Conservation (phyloP, 202 grass and related monocot species). For the Zoysia matrella region DNA sequence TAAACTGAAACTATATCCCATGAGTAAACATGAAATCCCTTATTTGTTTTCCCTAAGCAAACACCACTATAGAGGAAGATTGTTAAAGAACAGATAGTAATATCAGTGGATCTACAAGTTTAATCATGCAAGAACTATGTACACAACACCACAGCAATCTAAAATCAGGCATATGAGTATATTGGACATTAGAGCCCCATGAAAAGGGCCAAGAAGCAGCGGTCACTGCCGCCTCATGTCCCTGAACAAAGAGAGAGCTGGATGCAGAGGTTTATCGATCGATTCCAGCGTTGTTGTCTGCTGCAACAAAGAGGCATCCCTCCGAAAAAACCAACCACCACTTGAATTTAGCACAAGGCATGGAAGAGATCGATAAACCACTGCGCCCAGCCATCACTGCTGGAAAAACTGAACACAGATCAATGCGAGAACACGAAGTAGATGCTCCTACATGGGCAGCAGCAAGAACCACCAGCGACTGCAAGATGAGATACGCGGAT, state of each 20-base stretch:
- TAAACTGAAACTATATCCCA: not conserved
- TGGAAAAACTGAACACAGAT: conserved; percentile 5
- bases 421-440: conserved; percentile 10
- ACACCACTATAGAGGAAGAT: not conserved
- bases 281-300: conserved; percentile 79
- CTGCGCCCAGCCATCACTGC: conserved; percentile 78
- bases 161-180: not conserved
- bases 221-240: not conserved
- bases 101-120: conserved; percentile 1
- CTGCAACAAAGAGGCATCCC: conserved; percentile 29
- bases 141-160: not conserved
- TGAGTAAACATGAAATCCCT: not conserved
- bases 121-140: conserved; percentile 14
- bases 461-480: conserved; percentile 26
- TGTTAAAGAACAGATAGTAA: not conserved
- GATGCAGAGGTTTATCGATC: conserved; percentile 99
- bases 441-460: not conserved
- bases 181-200: not conserved
- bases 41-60: not conserved
- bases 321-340: conserved; percentile 6
- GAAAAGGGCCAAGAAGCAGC: conserved; percentile 28
- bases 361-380: conserved; percentile 96
- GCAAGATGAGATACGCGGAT: not conserved
- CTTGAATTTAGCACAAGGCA: conserved; percentile 64
- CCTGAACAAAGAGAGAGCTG: conserved; percentile 53